Percentiles rank a stretch among this genome's conserved stretches.
Evolutionary conservation across 2,329 filamentous ascomycete genomes (phyloP).

Genomic region (Kalmusia sp.): DNA sequence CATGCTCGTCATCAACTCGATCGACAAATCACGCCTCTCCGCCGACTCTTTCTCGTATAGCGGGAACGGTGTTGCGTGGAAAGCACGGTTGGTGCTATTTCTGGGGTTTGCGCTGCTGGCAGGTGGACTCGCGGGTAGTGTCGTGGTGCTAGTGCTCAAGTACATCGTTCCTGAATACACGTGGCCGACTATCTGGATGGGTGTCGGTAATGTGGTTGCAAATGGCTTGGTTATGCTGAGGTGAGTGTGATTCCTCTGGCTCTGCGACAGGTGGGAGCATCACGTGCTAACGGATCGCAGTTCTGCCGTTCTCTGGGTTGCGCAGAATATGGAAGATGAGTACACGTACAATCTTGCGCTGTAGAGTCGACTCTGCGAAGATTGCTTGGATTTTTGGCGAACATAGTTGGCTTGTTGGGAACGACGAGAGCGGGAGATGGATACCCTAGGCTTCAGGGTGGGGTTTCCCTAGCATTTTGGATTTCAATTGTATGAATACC

Average conservation of each 20-base stretch:
- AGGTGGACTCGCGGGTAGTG: conserved; percentile 70
- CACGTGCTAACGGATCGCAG: conserved; percentile 49
- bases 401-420: not conserved
- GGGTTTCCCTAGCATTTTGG: conserved; percentile 6
- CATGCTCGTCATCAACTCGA: conserved; percentile 76
- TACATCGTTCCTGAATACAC: conserved; percentile 67
- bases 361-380: conserved; percentile 36
- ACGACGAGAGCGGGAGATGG: not conserved
- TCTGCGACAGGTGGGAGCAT: not conserved
- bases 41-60: conserved; percentile 71
- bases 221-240: conserved; percentile 73
- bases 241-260: conserved; percentile 50
- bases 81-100: conserved; percentile 72
- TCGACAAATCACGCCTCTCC: conserved; percentile 70
- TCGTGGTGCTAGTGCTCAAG: conserved; percentile 72
- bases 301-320: conserved; percentile 71
- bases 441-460: not conserved
- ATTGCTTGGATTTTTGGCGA: not conserved
- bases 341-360: conserved; percentile 74
- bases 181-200: conserved; percentile 70
- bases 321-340: conserved; percentile 76
- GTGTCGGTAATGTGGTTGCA: conserved; percentile 69
- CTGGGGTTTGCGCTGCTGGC: conserved; percentile 73
- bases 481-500: conserved; percentile 20
- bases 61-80: conserved; percentile 73